phyloP scores from a whole-genome alignment of 305 asterid species.

The Rubia peregrina region DNA sequence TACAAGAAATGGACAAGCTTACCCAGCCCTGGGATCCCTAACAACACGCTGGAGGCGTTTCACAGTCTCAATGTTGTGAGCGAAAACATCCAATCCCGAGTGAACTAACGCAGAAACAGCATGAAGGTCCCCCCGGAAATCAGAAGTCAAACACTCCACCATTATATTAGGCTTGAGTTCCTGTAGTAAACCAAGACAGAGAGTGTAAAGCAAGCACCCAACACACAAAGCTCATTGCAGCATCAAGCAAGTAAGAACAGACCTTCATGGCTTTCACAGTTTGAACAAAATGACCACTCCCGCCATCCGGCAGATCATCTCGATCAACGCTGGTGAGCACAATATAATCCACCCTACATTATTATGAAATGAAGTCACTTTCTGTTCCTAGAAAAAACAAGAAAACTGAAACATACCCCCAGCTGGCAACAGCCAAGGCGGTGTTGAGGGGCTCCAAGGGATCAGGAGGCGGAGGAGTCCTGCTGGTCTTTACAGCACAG shows the following conservation, averaged over 20 bases:
- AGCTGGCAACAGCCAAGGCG: constrained; percentile 84
- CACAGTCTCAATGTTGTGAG: constrained; percentile 91
- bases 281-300: constrained; percentile 94
- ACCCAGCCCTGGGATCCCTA: constrained; percentile 99
- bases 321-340: constrained; percentile 96
- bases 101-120: constrained; percentile 69
- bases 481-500: constrained; percentile 92
- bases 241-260: background rate
- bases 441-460: constrained; percentile 92
- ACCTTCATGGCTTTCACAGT: constrained; percentile 91
- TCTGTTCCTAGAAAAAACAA: background rate
- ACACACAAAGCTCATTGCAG: background rate
- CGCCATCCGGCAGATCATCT: constrained; percentile 95
- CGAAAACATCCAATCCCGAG: constrained; percentile 94
- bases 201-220: background rate
- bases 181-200: constrained; percentile 32
- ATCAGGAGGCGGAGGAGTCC: constrained; percentile 93
- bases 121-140: constrained; percentile 80
- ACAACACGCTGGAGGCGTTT: constrained; percentile 84
- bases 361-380: background rate
- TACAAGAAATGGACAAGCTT: constrained; percentile 24
- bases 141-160: constrained; percentile 98
- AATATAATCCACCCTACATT: constrained; percentile 81
- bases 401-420: constrained; percentile 54
- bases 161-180: constrained; percentile 74